These are phyloP conservation scores for Hyphodiscus sp. DNA, from an alignment of 2,329 filamentous ascomycete genomes.

Conservation along the genomic window DNA sequence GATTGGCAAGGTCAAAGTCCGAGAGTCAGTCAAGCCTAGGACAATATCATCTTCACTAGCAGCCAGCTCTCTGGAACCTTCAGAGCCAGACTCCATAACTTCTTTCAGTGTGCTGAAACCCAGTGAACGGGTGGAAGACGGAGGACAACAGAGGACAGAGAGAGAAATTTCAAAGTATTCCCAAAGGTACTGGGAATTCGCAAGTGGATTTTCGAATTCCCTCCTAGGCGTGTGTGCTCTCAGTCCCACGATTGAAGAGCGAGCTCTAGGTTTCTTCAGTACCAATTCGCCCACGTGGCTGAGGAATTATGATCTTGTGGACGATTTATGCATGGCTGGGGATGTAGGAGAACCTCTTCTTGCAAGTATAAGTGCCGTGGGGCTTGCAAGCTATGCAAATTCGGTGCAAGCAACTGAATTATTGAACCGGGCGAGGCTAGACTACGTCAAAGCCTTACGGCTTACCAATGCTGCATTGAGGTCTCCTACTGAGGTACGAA, in stretches of 20 bases:
- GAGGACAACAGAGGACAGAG: neutral
- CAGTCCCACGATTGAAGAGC: conserved; percentile 25
- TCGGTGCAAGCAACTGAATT: conserved; percentile 30
- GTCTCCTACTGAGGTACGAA: conserved; percentile 39
- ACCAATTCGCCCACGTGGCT: conserved; percentile 13
- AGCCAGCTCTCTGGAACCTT: neutral
- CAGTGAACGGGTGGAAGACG: neutral
- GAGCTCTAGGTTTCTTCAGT: conserved; percentile 22
- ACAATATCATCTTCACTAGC: neutral
- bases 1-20: conserved; percentile 39
- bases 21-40: conserved; percentile 21
- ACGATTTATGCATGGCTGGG: conserved; percentile 39
- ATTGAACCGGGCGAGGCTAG: conserved; percentile 42
- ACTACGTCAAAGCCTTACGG: conserved; percentile 45
- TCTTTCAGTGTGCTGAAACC: neutral
- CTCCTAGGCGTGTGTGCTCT: conserved; percentile 22
- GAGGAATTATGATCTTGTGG: conserved; percentile 46
- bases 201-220: conserved; percentile 8
- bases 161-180: neutral
- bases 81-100: neutral
- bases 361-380: conserved; percentile 46
- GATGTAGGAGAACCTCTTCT: conserved; percentile 41
- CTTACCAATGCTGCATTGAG: conserved; percentile 44
- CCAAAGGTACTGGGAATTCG: neutral
- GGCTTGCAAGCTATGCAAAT: conserved; percentile 45